Evolutionary conservation across 129 eudicot genomes (phyloP), one percentile per base, ranked within the genome.

Genomic region (Escallonia rubra): DNA sequence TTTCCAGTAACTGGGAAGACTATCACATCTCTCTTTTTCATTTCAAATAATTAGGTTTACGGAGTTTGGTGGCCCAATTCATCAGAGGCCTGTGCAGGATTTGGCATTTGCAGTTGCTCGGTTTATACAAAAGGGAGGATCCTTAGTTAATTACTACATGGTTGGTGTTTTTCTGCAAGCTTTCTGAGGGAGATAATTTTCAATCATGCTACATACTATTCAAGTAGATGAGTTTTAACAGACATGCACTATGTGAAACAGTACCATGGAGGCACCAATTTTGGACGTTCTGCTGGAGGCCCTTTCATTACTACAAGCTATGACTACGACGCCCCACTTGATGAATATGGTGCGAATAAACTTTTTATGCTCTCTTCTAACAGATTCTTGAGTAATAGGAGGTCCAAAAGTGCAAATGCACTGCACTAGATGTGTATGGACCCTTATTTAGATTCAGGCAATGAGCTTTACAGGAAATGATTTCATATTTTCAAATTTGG

Each of bases 251-350:
- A 9, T 74, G 38, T 67, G 52, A 71, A 56, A 68, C 89, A 93
- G 99, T 93, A 86, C 64, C 99, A 93, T 63, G 99, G 99, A 59
- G 99, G 99, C 68, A 93, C 99, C 13, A 89, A 93, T 50, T 93
- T 93, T 74, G 99, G 99, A 13, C 95, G 96, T 45, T 50, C 98
- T 65, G 95, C 98, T n/a, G 99, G 99, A 57, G 99, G 99, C 44
- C 99, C 99, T 60, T 93, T 93, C 76, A 81, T 93, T 65, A 82
- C 99, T 10, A 93, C 99, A 43, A 93, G 96, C 84, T 93, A 93
- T 41, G 99, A 93, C 74, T 93, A 93, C 61, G 96, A 93, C 79
- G 99, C 99, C 81, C 99, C 99, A 60, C 86, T 93, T 13, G 98
- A 93, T 65, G 98, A 93, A 84, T 93, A 93, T 60, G 98, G 98